These are phyloP conservation scores for Hirschioporus abietinus DNA, from an alignment of 768 basidiomycete species.

Conservation along the genomic window DNA sequence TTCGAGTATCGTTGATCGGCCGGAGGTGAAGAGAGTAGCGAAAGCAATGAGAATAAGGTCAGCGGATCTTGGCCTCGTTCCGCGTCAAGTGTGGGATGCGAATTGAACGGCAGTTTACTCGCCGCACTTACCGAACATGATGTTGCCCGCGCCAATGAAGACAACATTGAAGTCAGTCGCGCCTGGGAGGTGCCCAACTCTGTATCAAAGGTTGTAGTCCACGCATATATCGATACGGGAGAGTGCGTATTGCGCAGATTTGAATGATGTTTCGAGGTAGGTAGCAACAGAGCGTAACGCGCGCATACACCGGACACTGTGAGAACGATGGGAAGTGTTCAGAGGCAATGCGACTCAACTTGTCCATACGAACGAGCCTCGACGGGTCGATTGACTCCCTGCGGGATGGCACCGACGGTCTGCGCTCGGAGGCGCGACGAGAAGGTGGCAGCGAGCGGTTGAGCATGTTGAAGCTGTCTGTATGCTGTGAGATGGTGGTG, in stretches of 20 bases:
- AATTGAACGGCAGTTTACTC: neutral
- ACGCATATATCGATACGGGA: neutral
- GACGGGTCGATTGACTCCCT: slow-evolving; percentile 74
- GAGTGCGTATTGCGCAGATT: neutral
- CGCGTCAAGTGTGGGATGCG: neutral
- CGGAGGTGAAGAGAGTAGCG: neutral
- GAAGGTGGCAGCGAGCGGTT: slow-evolving; percentile 28
- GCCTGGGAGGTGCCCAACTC: slow-evolving; percentile 41
- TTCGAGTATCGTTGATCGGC: slow-evolving; percentile 6
- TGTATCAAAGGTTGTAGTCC: neutral
- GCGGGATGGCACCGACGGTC: slow-evolving; percentile 52
- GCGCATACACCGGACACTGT: slow-evolving; percentile 8
- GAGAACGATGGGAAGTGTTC: slow-evolving; percentile 8
- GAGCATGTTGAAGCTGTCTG: slow-evolving; percentile 20
- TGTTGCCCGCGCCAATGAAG: slow-evolving; percentile 94
- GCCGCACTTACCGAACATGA: slow-evolving; percentile 79
- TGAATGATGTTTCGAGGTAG: neutral
- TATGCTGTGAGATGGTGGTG: neutral
- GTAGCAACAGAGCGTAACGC: slow-evolving; percentile 7
- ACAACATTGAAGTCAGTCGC: slow-evolving; percentile 86
- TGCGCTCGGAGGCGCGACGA: slow-evolving; percentile 39
- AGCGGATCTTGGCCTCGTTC: slow-evolving; percentile 1
- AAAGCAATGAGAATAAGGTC: neutral
- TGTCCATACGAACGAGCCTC: slow-evolving; percentile 75
- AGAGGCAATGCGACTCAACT: slow-evolving; percentile 33